Base-by-base conservation (phyloP, 2,329 filamentous ascomycete species). In the Colletotrichum truncatum region DNA sequence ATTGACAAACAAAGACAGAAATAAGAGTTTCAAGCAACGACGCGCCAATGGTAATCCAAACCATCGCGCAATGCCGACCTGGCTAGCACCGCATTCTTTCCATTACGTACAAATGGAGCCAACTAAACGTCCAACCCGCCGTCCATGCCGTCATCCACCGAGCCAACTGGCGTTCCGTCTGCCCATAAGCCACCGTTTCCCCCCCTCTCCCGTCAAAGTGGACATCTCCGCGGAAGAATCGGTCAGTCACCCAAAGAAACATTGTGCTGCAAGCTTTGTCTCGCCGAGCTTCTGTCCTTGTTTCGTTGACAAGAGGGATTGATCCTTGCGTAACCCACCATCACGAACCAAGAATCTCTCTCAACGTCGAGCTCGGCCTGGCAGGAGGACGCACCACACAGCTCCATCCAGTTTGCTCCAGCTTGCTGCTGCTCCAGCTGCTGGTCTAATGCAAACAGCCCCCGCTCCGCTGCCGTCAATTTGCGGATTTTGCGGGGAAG, bases 71-170 rank as follows among this genome's bases (percentile, higher is more conserved):
- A 64, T 66, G 52, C 25, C 46, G 26, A 51, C 52, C 52, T 59
- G 21, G 38, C 48, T 51, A 64, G 64, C 52, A 59, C 39, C 52
- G 59, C 59, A 64, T 64, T 64, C 57, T 66, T 66, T 38, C 34
- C 45, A 67, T 67, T 67, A 67, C 66, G 66, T 67, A 67, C 66
- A 67, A 67, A 66, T 46, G 45, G 54, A 66, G 45, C 55, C 54
- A 51, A 43, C 21, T 18, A 26, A 43, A 36, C 43, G 34, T 58
- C 51, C n/a, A 56, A 32, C 53, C 34, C 12, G 45, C 32, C 52
- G 28, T 39, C 49, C 45, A 67, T 67, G 62, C 56, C 66, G 66
- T 63, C 62, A 61, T 53, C 51, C 30, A 66, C 30, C 64, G 39
- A 43, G 32, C 45, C 28, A 30, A 43, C 52, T 63, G 49, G 51